phyloP scores from a whole-genome alignment of 2,329 filamentous ascomycete species.

The Microcera coccophila region DNA sequence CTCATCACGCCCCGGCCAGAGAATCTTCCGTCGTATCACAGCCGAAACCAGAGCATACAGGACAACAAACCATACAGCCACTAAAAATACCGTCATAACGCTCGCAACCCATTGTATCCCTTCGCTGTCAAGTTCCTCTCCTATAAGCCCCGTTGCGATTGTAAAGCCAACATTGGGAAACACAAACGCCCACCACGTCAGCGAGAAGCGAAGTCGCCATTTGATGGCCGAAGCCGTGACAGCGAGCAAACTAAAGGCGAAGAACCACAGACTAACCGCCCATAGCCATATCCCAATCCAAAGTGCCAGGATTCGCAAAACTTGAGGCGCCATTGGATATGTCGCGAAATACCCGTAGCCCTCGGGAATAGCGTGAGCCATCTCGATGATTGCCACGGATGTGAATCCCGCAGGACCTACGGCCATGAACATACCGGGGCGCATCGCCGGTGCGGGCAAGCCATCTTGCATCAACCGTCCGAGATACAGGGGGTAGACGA shows the following conservation, averaged over 20 bases:
- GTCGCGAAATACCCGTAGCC: slow-evolving; percentile 25
- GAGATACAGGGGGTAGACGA: slow-evolving; percentile 24
- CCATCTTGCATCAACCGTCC: slow-evolving; percentile 27
- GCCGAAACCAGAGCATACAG: slow-evolving; percentile 18
- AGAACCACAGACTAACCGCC: slow-evolving; percentile 28
- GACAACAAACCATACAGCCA: slow-evolving; percentile 24
- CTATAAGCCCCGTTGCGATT: slow-evolving; percentile 22
- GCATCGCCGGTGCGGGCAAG: slow-evolving; percentile 23
- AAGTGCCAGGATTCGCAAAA: slow-evolving; percentile 22
- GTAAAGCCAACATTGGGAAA: slow-evolving; percentile 28
- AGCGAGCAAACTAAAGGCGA: slow-evolving; percentile 22
- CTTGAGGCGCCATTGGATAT: slow-evolving; percentile 20
- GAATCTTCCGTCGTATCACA: slow-evolving; percentile 18
- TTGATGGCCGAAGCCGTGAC: slow-evolving; percentile 13
- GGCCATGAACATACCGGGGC: slow-evolving; percentile 26
- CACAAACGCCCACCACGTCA: slow-evolving; percentile 27
- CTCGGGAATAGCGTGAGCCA: slow-evolving; percentile 19
- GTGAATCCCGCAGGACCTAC: slow-evolving; percentile 25
- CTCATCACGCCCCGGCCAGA: slow-evolving; percentile 26
- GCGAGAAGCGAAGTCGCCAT: slow-evolving; percentile 21
- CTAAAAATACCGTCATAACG: slow-evolving; percentile 18
- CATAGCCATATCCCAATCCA: slow-evolving; percentile 27
- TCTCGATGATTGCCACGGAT: slow-evolving; percentile 25
- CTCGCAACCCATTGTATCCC: slow-evolving; percentile 24
- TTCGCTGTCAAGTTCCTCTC: slow-evolving; percentile 21